These are phyloP conservation scores for Eimeria acervulina DNA, from an alignment of 169 alveolate genomes.

Conservation along the genomic window DNA sequence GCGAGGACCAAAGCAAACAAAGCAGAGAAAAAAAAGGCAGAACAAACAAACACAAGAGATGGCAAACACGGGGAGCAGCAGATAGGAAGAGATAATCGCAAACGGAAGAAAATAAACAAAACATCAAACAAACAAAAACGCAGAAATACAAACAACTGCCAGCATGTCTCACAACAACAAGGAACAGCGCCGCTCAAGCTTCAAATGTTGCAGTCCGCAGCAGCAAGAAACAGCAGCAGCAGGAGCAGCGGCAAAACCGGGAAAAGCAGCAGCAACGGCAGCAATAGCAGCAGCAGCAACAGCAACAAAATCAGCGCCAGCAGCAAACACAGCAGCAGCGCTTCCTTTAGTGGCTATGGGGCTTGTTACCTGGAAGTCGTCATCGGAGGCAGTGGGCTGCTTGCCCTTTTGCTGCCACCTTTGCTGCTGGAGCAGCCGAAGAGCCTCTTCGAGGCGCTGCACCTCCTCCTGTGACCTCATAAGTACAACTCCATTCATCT, in stretches of 20 bases:
- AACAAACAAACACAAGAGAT: not conserved
- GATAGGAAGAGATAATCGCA: no score
- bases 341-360: not conserved
- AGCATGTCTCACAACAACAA: not conserved
- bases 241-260: not conserved
- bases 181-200: not conserved
- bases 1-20: no score
- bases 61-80: not conserved
- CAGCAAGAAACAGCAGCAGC: not conserved
- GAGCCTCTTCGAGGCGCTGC: conserved; percentile 42
- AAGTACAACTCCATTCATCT: not conserved
- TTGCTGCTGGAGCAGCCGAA: conserved; percentile 56
- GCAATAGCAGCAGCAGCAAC: conserved; percentile 32
- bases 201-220: not conserved
- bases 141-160: not conserved
- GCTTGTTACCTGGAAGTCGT: conserved; percentile 35
- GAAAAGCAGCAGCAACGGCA: not conserved
- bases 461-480: conserved; percentile 2
- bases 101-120: not conserved
- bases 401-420: conserved; percentile 32
- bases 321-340: conserved; percentile 8
- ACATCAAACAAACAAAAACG: not conserved
- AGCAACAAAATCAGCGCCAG: not conserved
- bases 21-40: not conserved
- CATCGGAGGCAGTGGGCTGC: conserved; percentile 19